These are phyloP conservation scores for Teunomyces lycoperdinae DNA, from an alignment of 805 yeast species.

Conservation along the genomic window DNA sequence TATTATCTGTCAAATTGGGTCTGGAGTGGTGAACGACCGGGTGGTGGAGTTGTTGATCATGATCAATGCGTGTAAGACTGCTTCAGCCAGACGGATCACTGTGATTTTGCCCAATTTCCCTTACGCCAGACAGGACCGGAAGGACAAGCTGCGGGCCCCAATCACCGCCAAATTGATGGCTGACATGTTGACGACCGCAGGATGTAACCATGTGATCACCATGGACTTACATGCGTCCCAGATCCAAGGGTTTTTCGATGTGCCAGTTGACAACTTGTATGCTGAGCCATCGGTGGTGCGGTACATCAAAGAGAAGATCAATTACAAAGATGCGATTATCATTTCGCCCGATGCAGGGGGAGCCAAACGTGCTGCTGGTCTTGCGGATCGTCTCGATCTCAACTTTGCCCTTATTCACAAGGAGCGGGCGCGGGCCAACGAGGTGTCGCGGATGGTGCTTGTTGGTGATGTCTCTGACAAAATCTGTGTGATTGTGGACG, in stretches of 20 bases:
- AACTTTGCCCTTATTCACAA: constrained; percentile 84
- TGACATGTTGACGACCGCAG: constrained; percentile 77
- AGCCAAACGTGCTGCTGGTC: constrained; percentile 83
- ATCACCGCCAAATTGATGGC: constrained; percentile 85
- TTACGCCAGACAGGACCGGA: constrained; percentile 85
- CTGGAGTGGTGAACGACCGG: constrained; percentile 73
- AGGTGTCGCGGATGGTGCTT: constrained; percentile 78
- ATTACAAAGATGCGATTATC: constrained; percentile 62
- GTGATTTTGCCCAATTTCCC: constrained; percentile 83
- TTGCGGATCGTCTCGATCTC: constrained; percentile 75
- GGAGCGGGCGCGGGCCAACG: constrained; percentile 81
- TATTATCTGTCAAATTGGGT: constrained; percentile 76
- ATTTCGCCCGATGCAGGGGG: constrained; percentile 91
- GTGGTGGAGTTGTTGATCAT: constrained; percentile 72
- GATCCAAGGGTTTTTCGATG: constrained; percentile 80
- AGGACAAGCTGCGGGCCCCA: constrained; percentile 82
- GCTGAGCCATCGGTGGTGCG: constrained; percentile 81
- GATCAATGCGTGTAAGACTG: constrained; percentile 80
- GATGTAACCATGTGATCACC: constrained; percentile 82
- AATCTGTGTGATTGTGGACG: constrained; percentile 76
- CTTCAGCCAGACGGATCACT: constrained; percentile 78
- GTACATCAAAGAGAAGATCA: constrained; percentile 63
- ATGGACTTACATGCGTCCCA: constrained; percentile 90
- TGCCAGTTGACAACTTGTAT: constrained; percentile 80
- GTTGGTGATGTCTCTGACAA: constrained; percentile 82